These are phyloP conservation scores for Fagus sylvatica DNA, from an alignment of 306 rosid species.

Conservation along the genomic window DNA sequence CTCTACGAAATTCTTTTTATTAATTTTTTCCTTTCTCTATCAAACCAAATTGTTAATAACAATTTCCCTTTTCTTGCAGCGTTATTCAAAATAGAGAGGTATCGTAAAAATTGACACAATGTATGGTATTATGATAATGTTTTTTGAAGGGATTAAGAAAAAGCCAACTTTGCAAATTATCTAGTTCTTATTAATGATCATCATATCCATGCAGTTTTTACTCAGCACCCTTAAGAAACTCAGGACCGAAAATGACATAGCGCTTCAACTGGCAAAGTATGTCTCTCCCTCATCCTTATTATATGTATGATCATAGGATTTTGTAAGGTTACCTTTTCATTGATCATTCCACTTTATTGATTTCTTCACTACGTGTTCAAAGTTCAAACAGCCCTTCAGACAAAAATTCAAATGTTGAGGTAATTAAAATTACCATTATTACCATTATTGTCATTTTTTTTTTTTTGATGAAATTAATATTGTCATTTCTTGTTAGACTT, in stretches of 20 bases:
- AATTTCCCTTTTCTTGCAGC: constrained; percentile 41
- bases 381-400: not conserved
- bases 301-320: not conserved
- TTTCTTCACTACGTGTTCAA: not conserved
- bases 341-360: not conserved
- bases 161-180: not conserved
- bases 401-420: not conserved
- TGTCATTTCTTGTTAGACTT: not conserved
- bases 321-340: not conserved
- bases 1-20: not conserved
- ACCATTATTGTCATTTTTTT: no score
- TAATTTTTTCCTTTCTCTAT: not conserved
- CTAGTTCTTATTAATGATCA: not conserved
- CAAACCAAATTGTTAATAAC: not conserved
- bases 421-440: not conserved
- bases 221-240: constrained; percentile 41
- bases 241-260: constrained; percentile 46
- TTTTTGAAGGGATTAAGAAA: no score
- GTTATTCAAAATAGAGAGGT: constrained; percentile 79
- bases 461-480: not conserved
- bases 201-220: constrained; percentile 37
- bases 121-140: no score
- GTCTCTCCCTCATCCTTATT: not conserved
- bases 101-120: not conserved
- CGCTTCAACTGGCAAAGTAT: constrained; percentile 46